Conservation (phyloP, 2,329 filamentous ascomycete species). For the Fusarium concolor region DNA sequence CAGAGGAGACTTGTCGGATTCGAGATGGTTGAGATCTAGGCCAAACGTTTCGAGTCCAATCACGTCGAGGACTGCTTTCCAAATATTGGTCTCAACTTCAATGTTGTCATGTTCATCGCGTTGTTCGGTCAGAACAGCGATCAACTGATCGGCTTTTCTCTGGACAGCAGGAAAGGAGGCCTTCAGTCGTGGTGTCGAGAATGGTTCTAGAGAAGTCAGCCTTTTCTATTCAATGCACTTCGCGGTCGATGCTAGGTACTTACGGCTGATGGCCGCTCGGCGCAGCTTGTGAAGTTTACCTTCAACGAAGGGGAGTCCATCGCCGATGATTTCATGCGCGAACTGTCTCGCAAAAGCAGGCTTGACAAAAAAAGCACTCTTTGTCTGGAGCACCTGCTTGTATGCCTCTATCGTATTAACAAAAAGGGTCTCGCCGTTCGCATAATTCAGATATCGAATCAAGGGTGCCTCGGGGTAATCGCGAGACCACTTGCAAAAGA, state of each 20-base stretch:
- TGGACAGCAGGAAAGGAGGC: slow-evolving; percentile 49
- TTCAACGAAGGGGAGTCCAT: slow-evolving; percentile 52
- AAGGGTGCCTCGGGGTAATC: slow-evolving; percentile 44
- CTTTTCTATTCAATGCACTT: neutral
- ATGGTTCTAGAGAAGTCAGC: slow-evolving; percentile 42
- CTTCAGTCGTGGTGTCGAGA: slow-evolving; percentile 48
- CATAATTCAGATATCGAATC: slow-evolving; percentile 46
- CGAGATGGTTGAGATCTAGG: slow-evolving; percentile 51
- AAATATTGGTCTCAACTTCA: slow-evolving; percentile 47
- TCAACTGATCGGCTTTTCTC: slow-evolving; percentile 50
- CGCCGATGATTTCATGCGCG: slow-evolving; percentile 44
- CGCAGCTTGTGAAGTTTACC: slow-evolving; percentile 52
- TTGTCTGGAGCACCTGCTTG: slow-evolving; percentile 45
- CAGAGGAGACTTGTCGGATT: slow-evolving; percentile 41
- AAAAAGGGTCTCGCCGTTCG: slow-evolving; percentile 44
- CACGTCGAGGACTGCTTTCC: slow-evolving; percentile 51
- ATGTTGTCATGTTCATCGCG: slow-evolving; percentile 22
- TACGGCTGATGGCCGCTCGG: slow-evolving; percentile 50
- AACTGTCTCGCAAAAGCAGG: slow-evolving; percentile 43
- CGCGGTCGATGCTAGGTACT: neutral
- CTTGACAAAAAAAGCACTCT: slow-evolving; percentile 45
- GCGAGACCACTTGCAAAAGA: slow-evolving; percentile 48
- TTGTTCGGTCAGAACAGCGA: slow-evolving; percentile 33
- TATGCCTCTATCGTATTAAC: slow-evolving; percentile 44
- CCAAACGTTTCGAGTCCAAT: slow-evolving; percentile 51